phyloP scores from a whole-genome alignment of 1,284 basidiomycete genomes.

The Anthracocystis setariae region DNA sequence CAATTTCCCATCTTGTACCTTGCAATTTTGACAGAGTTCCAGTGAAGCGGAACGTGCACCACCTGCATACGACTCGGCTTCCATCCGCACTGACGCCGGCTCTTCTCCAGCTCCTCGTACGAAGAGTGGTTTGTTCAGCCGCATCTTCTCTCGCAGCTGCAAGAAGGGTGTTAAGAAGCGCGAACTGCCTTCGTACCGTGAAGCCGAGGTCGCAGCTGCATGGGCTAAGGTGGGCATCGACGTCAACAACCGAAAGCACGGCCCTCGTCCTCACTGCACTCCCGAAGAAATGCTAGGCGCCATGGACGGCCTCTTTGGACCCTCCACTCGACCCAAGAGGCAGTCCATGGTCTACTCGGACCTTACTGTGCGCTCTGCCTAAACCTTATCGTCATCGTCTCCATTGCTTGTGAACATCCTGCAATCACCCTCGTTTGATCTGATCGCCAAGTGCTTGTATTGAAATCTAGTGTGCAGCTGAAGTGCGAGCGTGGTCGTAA shows the following conservation, averaged over 20 bases:
- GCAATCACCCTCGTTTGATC: constrained; percentile 2
- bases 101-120: neutral
- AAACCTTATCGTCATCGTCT: neutral
- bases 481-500: constrained; percentile 5
- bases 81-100: neutral
- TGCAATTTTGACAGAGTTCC: constrained; percentile 14
- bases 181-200: constrained; percentile 37
- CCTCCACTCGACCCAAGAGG: constrained; percentile 7
- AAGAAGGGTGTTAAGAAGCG: constrained; percentile 2
- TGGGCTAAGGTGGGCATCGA: constrained; percentile 48
- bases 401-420: constrained; percentile 7
- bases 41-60: constrained; percentile 10
- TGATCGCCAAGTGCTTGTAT: neutral
- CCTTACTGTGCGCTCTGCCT: constrained; percentile 1
- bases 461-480: neutral
- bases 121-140: constrained; percentile 24
- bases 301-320: constrained; percentile 39
- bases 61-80: constrained; percentile 19
- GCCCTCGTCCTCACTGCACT: constrained; percentile 40
- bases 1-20: too few species aligned
- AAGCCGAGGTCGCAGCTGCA: constrained; percentile 23
- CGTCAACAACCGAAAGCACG: constrained; percentile 38
- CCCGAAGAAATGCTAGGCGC: constrained; percentile 29
- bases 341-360: neutral
- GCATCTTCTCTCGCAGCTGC: constrained; percentile 27